Evolutionary conservation across 2,329 filamentous ascomycete species (phyloP).

Genomic region (Phoma sp.): DNA sequence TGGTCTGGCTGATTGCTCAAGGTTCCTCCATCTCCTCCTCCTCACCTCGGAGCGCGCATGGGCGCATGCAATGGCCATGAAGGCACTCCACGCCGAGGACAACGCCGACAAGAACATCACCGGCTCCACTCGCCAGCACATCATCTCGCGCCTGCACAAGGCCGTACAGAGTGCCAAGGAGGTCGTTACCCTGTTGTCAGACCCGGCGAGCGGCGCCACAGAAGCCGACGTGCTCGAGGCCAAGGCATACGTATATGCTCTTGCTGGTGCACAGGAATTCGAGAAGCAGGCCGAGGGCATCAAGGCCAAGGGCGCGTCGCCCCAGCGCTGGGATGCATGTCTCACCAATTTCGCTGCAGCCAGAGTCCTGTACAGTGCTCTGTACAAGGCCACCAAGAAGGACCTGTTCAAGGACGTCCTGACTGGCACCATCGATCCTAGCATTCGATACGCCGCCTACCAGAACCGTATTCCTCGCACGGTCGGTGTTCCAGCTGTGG

Average conservation of each 20-base stretch:
- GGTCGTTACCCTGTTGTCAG: conserved; percentile 70
- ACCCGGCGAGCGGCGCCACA: conserved; percentile 69
- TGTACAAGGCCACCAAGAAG: conserved; percentile 70
- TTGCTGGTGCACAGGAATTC: conserved; percentile 79
- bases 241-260: conserved; percentile 78
- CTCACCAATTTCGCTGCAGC: conserved; percentile 77
- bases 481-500: conserved; percentile 78
- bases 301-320: conserved; percentile 44
- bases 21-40: conserved; percentile 66
- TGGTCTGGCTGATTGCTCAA: conserved; percentile 14
- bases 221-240: conserved; percentile 81
- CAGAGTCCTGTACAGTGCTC: conserved; percentile 80
- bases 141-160: conserved; percentile 85
- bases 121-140: conserved; percentile 82
- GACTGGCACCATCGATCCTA: conserved; percentile 85
- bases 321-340: conserved; percentile 75
- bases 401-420: conserved; percentile 88
- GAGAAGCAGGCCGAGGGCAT: conserved; percentile 73
- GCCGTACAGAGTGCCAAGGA: conserved; percentile 73
- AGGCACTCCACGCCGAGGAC: conserved; percentile 79
- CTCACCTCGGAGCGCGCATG: conserved; percentile 89
- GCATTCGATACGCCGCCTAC: conserved; percentile 92
- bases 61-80: conserved; percentile 96
- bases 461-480: conserved; percentile 88
- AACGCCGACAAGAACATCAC: conserved; percentile 74